Percentiles rank a stretch among this genome's conserved stretches.
Conservation (phyloP, 208 protist species). For the Strigomonas culicis region DNA sequence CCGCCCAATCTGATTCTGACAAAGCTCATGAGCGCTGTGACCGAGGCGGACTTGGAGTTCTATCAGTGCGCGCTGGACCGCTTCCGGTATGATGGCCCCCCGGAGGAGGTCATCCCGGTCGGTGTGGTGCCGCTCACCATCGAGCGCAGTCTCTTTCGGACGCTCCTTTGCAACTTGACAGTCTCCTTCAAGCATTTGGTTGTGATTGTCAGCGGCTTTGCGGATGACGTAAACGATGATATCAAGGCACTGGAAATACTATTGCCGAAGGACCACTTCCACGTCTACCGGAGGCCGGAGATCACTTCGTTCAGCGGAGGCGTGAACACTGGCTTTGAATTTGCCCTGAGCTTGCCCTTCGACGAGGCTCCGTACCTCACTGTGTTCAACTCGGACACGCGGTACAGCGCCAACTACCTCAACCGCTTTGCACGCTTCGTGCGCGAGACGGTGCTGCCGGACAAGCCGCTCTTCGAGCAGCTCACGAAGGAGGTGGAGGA, state of each 20-base stretch:
- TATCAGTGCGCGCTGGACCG: too few species aligned
- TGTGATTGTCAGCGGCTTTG: neutral
- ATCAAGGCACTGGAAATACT: neutral
- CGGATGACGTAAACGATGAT: neutral
- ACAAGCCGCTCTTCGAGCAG: neutral
- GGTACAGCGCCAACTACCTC: constrained; percentile 17
- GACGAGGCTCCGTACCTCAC: constrained; percentile 33
- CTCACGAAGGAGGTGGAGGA: constrained; percentile 18
- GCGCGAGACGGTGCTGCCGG: neutral
- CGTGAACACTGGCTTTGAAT: constrained; percentile 27
- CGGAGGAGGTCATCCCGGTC: too few species aligned
- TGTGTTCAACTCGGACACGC: constrained; percentile 34
- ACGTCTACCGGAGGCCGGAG: constrained; percentile 22
- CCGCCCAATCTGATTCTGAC: constrained; percentile 50
- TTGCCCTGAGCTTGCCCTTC: constrained; percentile 17
- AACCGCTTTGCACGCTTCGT: constrained; percentile 14
- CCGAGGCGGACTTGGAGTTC: constrained; percentile 49
- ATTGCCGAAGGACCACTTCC: constrained; percentile 3
- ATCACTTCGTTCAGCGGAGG: constrained; percentile 24
- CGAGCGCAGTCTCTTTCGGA: too few species aligned
- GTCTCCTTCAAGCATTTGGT: neutral
- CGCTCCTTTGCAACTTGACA: too few species aligned
- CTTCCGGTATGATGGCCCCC: too few species aligned
- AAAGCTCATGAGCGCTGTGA: constrained; percentile 36
- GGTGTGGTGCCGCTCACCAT: too few species aligned